Evolutionary conservation across 23 red algal species (phyloP).

Genomic region (Porphyridium purpureum): DNA sequence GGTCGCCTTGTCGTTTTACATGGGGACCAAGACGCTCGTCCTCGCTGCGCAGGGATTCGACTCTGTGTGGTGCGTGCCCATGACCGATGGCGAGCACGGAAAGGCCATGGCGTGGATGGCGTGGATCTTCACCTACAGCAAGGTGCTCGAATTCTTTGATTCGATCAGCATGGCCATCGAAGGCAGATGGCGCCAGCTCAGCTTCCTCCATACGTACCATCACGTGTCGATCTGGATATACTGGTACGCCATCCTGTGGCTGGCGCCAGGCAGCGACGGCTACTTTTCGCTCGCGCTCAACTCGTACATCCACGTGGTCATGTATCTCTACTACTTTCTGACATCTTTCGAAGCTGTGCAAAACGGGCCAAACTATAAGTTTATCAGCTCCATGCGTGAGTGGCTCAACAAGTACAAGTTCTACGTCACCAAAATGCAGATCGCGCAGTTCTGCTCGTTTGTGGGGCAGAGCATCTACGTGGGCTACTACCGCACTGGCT

Average conservation of each 20-base stretch:
- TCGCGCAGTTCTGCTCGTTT: constrained; percentile 48
- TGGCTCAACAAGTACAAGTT: neutral
- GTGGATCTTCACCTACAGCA: constrained; percentile 62
- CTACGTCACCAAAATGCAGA: constrained; percentile 42
- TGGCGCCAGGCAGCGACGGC: constrained; percentile 43
- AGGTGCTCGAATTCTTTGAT: constrained; percentile 62
- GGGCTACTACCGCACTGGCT: constrained; percentile 38
- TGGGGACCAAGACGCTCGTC: constrained; percentile 28
- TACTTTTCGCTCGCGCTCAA: constrained; percentile 68
- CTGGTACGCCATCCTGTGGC: constrained; percentile 56
- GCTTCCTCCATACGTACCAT: constrained; percentile 60
- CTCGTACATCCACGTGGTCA: constrained; percentile 54
- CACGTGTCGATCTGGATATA: constrained; percentile 50
- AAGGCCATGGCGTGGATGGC: constrained; percentile 34
- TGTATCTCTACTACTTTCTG: constrained; percentile 68
- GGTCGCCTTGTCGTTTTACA: constrained; percentile 45
- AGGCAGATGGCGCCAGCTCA: constrained; percentile 40
- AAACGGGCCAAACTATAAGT: neutral
- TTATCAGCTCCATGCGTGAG: neutral
- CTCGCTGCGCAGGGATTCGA: constrained; percentile 14
- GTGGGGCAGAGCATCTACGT: constrained; percentile 53
- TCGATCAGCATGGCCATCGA: constrained; percentile 74
- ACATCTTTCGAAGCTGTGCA: constrained; percentile 30
- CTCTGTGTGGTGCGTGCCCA: constrained; percentile 52
- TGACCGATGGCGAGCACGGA: constrained; percentile 23